These are phyloP conservation scores for Trichoderma sp. DNA, from an alignment of 2,329 filamentous ascomycete species.

Conservation along the genomic window DNA sequence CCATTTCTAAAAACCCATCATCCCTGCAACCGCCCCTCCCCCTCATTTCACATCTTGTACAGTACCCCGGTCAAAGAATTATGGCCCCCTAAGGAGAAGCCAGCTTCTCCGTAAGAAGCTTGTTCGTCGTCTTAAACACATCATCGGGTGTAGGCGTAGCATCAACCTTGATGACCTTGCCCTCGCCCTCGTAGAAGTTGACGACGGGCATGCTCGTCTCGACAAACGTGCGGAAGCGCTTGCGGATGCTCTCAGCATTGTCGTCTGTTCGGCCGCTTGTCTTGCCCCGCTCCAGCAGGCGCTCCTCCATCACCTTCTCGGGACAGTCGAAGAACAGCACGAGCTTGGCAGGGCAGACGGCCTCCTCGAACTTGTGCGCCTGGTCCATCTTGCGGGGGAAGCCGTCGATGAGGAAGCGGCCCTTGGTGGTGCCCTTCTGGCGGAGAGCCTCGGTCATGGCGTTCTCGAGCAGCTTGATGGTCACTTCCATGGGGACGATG, in stretches of 20 bases:
- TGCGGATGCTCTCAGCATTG: constrained; percentile 92
- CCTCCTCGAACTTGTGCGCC: constrained; percentile 86
- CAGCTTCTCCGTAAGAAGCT: constrained; percentile 48
- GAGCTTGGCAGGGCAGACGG: constrained; percentile 77
- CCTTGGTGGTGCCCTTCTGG: constrained; percentile 47
- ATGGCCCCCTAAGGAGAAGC: constrained; percentile 23
- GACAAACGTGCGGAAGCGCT: constrained; percentile 90
- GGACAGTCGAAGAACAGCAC: constrained; percentile 95
- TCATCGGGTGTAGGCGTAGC: constrained; percentile 65
- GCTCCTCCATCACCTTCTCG: constrained; percentile 80
- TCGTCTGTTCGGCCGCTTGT: constrained; percentile 89
- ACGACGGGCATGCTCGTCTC: constrained; percentile 98
- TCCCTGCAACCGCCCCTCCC: background rate
- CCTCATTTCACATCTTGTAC: background rate
- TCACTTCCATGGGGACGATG: constrained; percentile 99
- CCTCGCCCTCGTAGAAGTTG: constrained; percentile 72
- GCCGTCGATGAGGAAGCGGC: constrained; percentile 73
- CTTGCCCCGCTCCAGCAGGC: constrained; percentile 84
- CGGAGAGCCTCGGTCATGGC: constrained; percentile 74
- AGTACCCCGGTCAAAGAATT: background rate
- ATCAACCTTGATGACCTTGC: constrained; percentile 75
- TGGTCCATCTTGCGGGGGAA: constrained; percentile 98
- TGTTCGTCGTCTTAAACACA: constrained; percentile 54
- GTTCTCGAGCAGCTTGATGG: constrained; percentile 88
- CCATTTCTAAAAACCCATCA: background rate